Evolutionary conservation across 306 rosid species (phyloP), one percentile per base, ranked within the genome.

Genomic region (Medicago truncatula): DNA sequence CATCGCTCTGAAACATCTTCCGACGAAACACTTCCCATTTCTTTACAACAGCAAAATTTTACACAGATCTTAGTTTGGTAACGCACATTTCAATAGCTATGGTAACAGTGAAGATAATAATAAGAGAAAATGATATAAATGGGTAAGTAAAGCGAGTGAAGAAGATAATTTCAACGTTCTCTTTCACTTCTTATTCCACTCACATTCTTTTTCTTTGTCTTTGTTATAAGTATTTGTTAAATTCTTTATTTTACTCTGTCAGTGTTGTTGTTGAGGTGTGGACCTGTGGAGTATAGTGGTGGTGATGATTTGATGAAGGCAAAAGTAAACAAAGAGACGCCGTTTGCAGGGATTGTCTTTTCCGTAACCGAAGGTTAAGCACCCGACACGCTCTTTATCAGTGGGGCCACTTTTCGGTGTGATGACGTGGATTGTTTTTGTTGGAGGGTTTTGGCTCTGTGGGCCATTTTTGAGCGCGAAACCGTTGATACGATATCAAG

Each of bases 1-100:
- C 97, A 90, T 14, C 97, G 86, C 25, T 93, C 97, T 43, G 97
- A 85, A 67, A 40, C 84, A 7, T 91, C 98, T 34, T 91, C 98
- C 16, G 86, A 83, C 7, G 97, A 89, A 71, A 85, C 87, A 70
- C 90, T 91, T 11, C 83, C 96, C 98, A 93, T 93, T 49, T 16
- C 5, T 7, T 2, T 0, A 12, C 14, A 16, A 23, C 14, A 14
- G 20, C 0, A 1, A 61, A 61, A 44, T 7, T 28, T 41, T 40
- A 13, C 8, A 0, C 64, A 69, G 82, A 81, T 80, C 74, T 41
- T 66, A 74, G 72, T 89, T 85, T 89, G 4, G 38, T 13, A 2
- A 63, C 59, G n/a, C 15, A 9, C 38, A 68, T 68, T 68, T 23
- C 21, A 31, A 38, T 40, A 2, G 1, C 11, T 36, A 53, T 9